These are phyloP conservation scores for Akebia trifoliata DNA, from an alignment of 164 flowering plant species.

Conservation along the genomic window DNA sequence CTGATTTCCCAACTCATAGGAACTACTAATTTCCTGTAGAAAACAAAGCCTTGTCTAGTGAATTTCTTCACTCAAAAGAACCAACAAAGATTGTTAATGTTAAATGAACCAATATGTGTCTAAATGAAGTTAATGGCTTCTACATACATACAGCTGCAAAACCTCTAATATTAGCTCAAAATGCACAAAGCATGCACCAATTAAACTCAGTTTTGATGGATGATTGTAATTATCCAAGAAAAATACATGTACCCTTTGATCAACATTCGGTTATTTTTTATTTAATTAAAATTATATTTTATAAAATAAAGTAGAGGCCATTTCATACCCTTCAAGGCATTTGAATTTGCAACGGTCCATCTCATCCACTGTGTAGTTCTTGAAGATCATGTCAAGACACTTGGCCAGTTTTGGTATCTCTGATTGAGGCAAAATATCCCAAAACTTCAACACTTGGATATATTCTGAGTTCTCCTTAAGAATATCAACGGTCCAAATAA, in stretches of 20 bases:
- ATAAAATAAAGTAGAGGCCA: neutral
- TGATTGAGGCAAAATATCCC: slow-evolving; percentile 20
- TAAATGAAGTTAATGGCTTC: too few species aligned
- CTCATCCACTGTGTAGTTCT: slow-evolving; percentile 12
- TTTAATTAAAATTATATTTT: neutral
- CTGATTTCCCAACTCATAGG: slow-evolving; percentile 18
- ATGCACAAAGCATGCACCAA: too few species aligned
- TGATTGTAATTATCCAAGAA: too few species aligned
- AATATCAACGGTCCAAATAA: slow-evolving; percentile 41
- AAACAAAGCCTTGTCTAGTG: too few species aligned
- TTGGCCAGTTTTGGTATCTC: slow-evolving; percentile 15
- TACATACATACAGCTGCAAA: too few species aligned
- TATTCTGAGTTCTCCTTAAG: slow-evolving; percentile 16
- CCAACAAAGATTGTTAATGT: too few species aligned
- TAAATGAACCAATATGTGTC: too few species aligned
- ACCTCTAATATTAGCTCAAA: too few species aligned
- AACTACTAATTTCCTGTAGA: slow-evolving; percentile 15
- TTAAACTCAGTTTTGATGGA: too few species aligned
- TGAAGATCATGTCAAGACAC: slow-evolving; percentile 11
- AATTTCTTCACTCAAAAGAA: too few species aligned
- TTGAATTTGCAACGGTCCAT: slow-evolving; percentile 16
- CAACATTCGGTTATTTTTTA: too few species aligned
- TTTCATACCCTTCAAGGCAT: slow-evolving; percentile 22
- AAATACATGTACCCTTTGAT: too few species aligned
- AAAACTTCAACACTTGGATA: slow-evolving; percentile 33